A percentile compares a stretch with the other conserved stretches of the same genome.
Conservation (phyloP, 306 rosid species). For the Prunus armeniaca region DNA sequence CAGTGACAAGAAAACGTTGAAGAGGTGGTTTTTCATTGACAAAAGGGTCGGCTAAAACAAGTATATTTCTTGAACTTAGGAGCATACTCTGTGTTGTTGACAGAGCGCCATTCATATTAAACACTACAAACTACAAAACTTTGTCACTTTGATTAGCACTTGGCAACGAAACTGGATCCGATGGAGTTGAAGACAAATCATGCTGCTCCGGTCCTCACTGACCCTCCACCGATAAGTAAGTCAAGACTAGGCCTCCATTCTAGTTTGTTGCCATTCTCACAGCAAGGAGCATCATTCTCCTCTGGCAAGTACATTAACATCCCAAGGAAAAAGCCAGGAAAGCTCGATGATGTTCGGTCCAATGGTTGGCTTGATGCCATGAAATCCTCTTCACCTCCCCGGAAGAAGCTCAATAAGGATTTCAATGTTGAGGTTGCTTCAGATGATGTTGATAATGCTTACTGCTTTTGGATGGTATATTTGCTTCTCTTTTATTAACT, state of each 20-base stretch:
- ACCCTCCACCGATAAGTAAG: slow-evolving; percentile 68
- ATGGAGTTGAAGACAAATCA: slow-evolving; percentile 83
- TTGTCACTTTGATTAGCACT: neutral
- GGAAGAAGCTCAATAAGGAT: slow-evolving; percentile 62
- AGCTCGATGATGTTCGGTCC: slow-evolving; percentile 71
- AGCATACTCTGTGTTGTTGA: slow-evolving; percentile 8
- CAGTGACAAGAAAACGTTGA: slow-evolving; percentile 76
- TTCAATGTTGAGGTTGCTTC: slow-evolving; percentile 43
- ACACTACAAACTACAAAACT: neutral
- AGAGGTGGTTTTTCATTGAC: slow-evolving; percentile 94
- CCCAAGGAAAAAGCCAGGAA: slow-evolving; percentile 59
- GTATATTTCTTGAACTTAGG: neutral
- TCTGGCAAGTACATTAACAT: slow-evolving; percentile 46
- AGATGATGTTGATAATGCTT: slow-evolving; percentile 55
- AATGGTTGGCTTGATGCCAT: slow-evolving; percentile 97
- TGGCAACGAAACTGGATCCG: slow-evolving; percentile 15
- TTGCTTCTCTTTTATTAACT: neutral
- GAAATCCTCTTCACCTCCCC: slow-evolving; percentile 90
- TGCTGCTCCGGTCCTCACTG: slow-evolving; percentile 63
- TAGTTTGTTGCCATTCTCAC: slow-evolving; percentile 50
- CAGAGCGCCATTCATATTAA: neutral
- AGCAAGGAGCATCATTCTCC: slow-evolving; percentile 57
- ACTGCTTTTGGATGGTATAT: slow-evolving; percentile 67
- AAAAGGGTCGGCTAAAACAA: slow-evolving; percentile 69
- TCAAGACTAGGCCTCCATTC: slow-evolving; percentile 71